Evolutionary conservation across 2,329 filamentous ascomycete species (phyloP), one percentile per base, ranked within the genome.

Genomic region (Colletotrichum musicola): DNA sequence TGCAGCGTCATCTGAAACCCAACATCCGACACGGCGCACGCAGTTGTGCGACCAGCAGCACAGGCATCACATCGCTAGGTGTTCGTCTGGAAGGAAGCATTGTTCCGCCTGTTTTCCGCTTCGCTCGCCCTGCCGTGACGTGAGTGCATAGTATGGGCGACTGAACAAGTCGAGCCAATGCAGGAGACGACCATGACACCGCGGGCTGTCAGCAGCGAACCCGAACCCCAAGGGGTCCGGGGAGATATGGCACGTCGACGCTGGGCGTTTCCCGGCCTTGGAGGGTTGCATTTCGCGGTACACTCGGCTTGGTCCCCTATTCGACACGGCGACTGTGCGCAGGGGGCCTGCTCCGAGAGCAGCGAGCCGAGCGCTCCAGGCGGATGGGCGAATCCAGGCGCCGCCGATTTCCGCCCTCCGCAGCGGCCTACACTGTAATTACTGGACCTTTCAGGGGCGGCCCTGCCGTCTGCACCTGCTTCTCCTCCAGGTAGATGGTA

Each of bases 1-100:
- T 60, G 30, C 65, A 60, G 50, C 62, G 18, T 60, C 55, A 61
- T 65, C 62, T 66, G 66, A 69, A 66, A 69, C 66, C 55, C 53
- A 53, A 61, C 62, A 61, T 61, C 55, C 44, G 66, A 61, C 55
- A 61, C 55, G 30, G 42, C 44, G 65, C 40, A 50, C 50, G 56
- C 50, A 50, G 35, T 60, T 61, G 54, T 68, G 62, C 30, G 30
- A 65, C 62, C 46, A 22, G 58, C 18, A 38, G 58, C 18, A 38
- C 50, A 38, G 30, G 13, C 51, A 42, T 61, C 55, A 10, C 30
- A 35, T 62, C 60, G 14, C 18, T 18, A 42, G 25, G 27, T 51
- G 22, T 49, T 60, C 42, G 22, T 20, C 18, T 22, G 47, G 30
- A 65, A 47, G 22, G 44, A 61, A 60, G 10, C 27, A 22, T 9